Conservation (phyloP, 441 rosid species). For the Mallotus repandus region DNA sequence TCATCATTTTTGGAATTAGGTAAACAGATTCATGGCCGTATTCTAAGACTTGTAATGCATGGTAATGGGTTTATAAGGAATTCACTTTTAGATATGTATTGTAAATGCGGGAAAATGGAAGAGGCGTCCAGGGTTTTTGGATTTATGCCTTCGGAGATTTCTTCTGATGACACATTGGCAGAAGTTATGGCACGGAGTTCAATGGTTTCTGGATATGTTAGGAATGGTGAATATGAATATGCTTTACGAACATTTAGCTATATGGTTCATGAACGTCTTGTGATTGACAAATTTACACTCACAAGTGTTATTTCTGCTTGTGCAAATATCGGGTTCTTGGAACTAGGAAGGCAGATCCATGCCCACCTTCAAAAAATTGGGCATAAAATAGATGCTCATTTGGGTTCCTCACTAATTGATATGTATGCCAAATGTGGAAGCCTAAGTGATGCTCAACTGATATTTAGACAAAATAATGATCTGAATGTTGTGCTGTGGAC, state of each 20-base stretch:
- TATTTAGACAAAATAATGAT: slow-evolving; percentile 17
- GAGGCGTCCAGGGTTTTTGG: slow-evolving; percentile 19
- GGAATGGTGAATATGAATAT: slow-evolving; percentile 28
- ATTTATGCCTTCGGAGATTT: slow-evolving; percentile 1
- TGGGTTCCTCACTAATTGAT: slow-evolving; percentile 25
- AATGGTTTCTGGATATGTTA: slow-evolving; percentile 32
- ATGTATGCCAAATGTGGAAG: slow-evolving; percentile 36
- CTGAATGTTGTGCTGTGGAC: slow-evolving; percentile 30
- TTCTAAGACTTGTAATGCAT: slow-evolving; percentile 17
- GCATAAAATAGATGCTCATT: slow-evolving; percentile 23
- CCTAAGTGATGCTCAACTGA: slow-evolving; percentile 21
- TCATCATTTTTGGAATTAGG: slow-evolving; percentile 21
- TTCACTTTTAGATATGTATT: slow-evolving; percentile 33
- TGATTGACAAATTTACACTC: slow-evolving; percentile 26
- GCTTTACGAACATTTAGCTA: slow-evolving; percentile 25
- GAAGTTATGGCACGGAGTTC: slow-evolving; percentile 29
- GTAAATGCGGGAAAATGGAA: slow-evolving; percentile 29
- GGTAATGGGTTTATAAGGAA: slow-evolving; percentile 22
- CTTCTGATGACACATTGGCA: slow-evolving; percentile 15
- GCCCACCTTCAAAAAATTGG: slow-evolving; percentile 25
- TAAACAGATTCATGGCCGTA: slow-evolving; percentile 27
- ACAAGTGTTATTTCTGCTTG: slow-evolving; percentile 31
- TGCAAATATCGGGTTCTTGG: slow-evolving; percentile 19
- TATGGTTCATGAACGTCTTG: slow-evolving; percentile 23
- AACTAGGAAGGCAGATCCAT: slow-evolving; percentile 27